These are phyloP conservation scores for Wolfiporia cocos DNA, from an alignment of 1,284 basidiomycete genomes.

Conservation along the genomic window DNA sequence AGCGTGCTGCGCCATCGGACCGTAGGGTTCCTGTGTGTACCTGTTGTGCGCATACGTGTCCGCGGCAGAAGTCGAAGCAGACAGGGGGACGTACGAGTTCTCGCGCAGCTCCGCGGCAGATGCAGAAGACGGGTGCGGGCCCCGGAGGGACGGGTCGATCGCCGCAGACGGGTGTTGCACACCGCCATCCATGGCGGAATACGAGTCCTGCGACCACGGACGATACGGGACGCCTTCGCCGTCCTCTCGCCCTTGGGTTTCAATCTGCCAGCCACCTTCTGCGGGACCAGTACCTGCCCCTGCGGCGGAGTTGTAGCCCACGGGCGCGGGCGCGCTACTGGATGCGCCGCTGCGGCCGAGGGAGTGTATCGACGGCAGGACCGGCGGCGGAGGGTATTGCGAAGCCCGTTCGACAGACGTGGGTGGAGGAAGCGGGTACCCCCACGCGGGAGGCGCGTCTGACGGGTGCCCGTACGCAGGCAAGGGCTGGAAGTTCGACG, in stretches of 20 bases:
- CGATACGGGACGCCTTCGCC: conserved; percentile 29
- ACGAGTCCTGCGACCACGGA: conserved; percentile 33
- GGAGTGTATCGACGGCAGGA: conserved; percentile 19
- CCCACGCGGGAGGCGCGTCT: conserved; percentile 39
- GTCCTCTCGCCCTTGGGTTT: conserved; percentile 26
- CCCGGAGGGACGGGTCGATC: conserved; percentile 28
- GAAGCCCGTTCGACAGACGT: conserved; percentile 43
- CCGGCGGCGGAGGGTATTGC: conserved; percentile 43
- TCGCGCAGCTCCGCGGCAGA: conserved; percentile 21
- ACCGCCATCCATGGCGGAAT: conserved; percentile 24
- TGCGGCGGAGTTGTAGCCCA: conserved; percentile 19
- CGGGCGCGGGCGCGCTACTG: conserved; percentile 14
- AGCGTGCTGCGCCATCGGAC: conserved; percentile 13
- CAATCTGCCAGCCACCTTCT: conserved; percentile 23
- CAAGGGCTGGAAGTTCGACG: conserved; percentile 25
- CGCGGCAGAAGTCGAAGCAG: conserved; percentile 18
- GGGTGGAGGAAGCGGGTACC: conserved; percentile 39
- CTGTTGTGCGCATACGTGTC: conserved; percentile 20
- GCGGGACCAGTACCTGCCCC: conserved; percentile 15
- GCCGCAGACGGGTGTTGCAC: conserved; percentile 16
- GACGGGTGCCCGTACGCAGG: conserved; percentile 18
- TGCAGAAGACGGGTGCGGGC: conserved; percentile 15
- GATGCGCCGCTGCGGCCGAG: conserved; percentile 16
- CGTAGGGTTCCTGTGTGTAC: conserved; percentile 30
- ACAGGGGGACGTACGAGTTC: conserved; percentile 20